Percentiles rank a stretch among this genome's conserved stretches.
phyloP scores from a whole-genome alignment of 2,329 filamentous ascomycete genomes.

The Achaetomium macrosporum region DNA sequence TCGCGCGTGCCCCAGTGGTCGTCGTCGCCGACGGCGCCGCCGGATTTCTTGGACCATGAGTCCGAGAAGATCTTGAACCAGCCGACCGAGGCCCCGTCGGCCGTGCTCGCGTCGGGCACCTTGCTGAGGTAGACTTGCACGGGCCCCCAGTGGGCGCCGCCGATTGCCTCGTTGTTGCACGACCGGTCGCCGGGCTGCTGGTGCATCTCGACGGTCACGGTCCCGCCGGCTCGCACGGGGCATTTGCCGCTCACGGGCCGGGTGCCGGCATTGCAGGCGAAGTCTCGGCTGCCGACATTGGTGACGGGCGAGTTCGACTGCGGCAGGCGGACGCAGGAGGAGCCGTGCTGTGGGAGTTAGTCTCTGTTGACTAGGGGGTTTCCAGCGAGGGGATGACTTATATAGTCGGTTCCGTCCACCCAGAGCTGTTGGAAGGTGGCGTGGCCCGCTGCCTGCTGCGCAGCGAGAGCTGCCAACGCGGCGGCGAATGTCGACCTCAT shows the following conservation, averaged over 20 bases:
- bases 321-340: conserved; percentile 44
- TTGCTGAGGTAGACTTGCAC: conserved; percentile 33
- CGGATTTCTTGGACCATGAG: conserved; percentile 34
- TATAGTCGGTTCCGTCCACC: conserved; percentile 40
- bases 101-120: conserved; percentile 13
- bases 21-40: conserved; percentile 33
- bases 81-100: conserved; percentile 33
- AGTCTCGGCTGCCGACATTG: conserved; percentile 37
- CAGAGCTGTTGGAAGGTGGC: conserved; percentile 48
- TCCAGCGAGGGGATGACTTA: conserved; percentile 24
- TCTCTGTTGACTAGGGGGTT: background rate
- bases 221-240: conserved; percentile 42
- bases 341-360: conserved; percentile 31
- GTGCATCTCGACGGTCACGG: conserved; percentile 55
- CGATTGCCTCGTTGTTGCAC: conserved; percentile 44
- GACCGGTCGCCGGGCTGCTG: conserved; percentile 37
- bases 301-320: conserved; percentile 46
- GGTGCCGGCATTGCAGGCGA: conserved; percentile 42
- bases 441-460: conserved; percentile 37
- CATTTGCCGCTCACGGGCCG: conserved; percentile 38
- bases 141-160: conserved; percentile 48
- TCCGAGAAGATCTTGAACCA: conserved; percentile 50
- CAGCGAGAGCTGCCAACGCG: conserved; percentile 30
- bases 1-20: conserved; percentile 44
- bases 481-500: conserved; percentile 35